phyloP scores from a whole-genome alignment of 345 rosid species.

The Syzygium aqueum region DNA sequence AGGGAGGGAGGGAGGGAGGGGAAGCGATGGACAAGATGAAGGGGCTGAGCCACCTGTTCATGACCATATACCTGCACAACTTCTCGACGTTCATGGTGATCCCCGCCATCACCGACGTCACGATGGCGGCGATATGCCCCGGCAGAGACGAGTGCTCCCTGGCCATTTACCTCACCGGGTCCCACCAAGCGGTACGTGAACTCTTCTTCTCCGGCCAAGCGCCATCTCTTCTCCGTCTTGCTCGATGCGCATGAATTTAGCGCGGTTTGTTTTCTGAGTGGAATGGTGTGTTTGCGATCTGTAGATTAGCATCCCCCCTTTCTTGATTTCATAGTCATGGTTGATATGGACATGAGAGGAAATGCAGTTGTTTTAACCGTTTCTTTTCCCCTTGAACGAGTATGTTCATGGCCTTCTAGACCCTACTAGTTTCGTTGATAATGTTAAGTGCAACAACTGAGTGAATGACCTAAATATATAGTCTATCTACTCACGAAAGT shows the following conservation, averaged over 20 bases:
- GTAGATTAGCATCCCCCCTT: background rate
- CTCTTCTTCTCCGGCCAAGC: background rate
- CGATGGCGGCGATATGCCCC: constrained; percentile 52
- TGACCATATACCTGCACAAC: constrained; percentile 34
- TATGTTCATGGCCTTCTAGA: background rate
- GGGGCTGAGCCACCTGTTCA: constrained; percentile 35
- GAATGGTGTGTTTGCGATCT: background rate
- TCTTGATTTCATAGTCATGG: background rate
- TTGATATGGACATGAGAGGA: background rate
- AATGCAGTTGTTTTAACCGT: background rate
- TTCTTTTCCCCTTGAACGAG: background rate
- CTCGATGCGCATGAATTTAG: background rate
- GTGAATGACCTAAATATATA: background rate
- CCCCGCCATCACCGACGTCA: constrained; percentile 55
- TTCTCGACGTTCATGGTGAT: constrained; percentile 42
- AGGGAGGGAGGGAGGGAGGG: background rate
- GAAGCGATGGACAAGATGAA: constrained; percentile 15
- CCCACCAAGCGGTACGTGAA: constrained; percentile 43
- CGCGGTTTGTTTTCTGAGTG: background rate
- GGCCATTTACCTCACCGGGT: constrained; percentile 53
- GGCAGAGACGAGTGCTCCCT: constrained; percentile 49
- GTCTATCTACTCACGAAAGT: background rate
- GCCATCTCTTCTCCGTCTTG: background rate
- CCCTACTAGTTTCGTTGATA: background rate
- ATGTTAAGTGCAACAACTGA: background rate